These are phyloP conservation scores for Sclerotinia minor DNA, from an alignment of 2,329 filamentous ascomycete species.

Conservation along the genomic window DNA sequence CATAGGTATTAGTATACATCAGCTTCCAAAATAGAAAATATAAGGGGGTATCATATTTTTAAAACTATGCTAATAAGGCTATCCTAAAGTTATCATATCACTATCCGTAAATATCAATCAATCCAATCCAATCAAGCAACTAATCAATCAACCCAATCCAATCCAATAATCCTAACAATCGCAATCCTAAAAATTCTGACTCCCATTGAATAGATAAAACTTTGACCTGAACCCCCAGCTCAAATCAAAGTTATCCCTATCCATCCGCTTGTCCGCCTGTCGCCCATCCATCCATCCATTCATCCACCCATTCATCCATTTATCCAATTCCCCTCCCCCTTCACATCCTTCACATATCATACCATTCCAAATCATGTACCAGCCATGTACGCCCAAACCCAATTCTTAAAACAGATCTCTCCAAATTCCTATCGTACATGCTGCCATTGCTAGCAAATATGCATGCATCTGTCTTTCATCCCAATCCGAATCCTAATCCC, in stretches of 20 bases:
- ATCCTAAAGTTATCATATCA: background rate
- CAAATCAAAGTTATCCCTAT: background rate
- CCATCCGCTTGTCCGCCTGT: background rate
- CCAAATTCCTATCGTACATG: constrained; percentile 23
- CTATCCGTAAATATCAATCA: constrained; percentile 15
- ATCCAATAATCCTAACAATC: background rate
- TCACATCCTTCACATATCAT: background rate
- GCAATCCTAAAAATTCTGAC: background rate
- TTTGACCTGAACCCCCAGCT: background rate
- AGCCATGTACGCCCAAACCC: constrained; percentile 14
- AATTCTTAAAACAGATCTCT: constrained; percentile 12
- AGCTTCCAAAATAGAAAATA: constrained; percentile 10
- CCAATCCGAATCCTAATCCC: constrained; percentile 1
- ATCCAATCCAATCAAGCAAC: too few relatives aligned
- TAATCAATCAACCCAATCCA: constrained; percentile 4
- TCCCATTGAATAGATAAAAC: background rate
- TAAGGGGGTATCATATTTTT: constrained; percentile 18
- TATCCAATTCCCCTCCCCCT: background rate
- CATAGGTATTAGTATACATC: too few relatives aligned
- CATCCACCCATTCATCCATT: background rate
- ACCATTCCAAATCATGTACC: constrained; percentile 18
- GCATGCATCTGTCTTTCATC: constrained; percentile 15
- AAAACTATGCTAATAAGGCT: constrained; percentile 18
- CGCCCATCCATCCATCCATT: background rate
- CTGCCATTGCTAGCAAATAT: constrained; percentile 23